Percentiles rank a stretch among this genome's conserved stretches.
These are phyloP conservation scores for Cylindrotheca fusiformis DNA, from an alignment of 108 stramenopile genomes.

Conservation along the genomic window DNA sequence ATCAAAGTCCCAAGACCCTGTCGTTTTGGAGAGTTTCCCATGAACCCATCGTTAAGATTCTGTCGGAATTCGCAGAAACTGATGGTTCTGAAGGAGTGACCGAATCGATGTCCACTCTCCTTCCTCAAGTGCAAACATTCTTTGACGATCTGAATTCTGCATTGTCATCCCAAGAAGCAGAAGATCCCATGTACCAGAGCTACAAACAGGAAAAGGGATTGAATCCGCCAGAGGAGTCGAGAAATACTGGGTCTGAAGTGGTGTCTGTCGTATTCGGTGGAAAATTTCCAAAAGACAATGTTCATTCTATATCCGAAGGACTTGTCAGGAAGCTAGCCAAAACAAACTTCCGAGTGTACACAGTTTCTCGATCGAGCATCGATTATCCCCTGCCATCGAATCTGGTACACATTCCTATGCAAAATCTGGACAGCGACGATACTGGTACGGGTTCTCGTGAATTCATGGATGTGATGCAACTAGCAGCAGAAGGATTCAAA, in stretches of 20 bases:
- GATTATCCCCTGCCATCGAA: not conserved
- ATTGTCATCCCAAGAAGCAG: constrained; percentile 16
- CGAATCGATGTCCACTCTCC: not conserved
- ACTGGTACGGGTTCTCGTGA: constrained; percentile 1
- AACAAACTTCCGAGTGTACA: not conserved
- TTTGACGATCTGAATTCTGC: constrained; percentile 9
- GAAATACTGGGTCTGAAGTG: not conserved
- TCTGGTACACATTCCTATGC: not conserved
- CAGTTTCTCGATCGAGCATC: constrained; percentile 12
- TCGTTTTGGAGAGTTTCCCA: constrained; percentile 17
- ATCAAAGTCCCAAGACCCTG: constrained; percentile 8
- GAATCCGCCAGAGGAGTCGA: not conserved
- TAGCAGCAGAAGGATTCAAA: constrained; percentile 2
- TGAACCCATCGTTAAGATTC: constrained; percentile 1
- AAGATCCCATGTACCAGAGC: not conserved
- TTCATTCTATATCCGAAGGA: constrained; percentile 17
- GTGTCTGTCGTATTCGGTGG: constrained; percentile 23
- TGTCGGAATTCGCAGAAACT: constrained; percentile 6
- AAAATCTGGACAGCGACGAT: constrained; percentile 2
- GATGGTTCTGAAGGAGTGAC: not conserved
- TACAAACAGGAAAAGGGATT: not conserved
- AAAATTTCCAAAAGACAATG: constrained; percentile 8
- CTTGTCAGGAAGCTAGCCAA: constrained; percentile 19
- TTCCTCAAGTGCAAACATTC: constrained; percentile 7
- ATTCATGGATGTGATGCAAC: constrained; percentile 4